Conservation (phyloP, 257 asterid species). For the Fraxinus americana region DNA sequence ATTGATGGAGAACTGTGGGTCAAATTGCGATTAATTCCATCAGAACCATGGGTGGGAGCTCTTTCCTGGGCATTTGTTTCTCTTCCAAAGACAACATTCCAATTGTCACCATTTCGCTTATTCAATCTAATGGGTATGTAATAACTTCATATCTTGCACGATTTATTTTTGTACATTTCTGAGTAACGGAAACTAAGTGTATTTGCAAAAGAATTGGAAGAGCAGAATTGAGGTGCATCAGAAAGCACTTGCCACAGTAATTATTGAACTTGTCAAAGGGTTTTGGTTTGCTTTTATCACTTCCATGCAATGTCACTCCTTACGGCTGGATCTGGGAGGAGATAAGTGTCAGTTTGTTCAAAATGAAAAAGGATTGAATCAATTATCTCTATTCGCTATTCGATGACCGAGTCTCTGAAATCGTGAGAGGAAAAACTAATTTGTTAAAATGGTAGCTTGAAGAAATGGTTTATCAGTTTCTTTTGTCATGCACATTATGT, state of each 20-base stretch:
- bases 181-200: slow-evolving; percentile 14
- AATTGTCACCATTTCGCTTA: slow-evolving; percentile 89
- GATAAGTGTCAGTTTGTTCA: slow-evolving; percentile 5
- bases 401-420: slow-evolving; percentile 4
- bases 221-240: slow-evolving; percentile 12
- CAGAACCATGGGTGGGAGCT: slow-evolving; percentile 99
- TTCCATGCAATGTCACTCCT: slow-evolving; percentile 2
- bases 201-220: slow-evolving; percentile 3
- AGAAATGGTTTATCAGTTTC: not conserved
- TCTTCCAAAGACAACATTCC: slow-evolving; percentile 94
- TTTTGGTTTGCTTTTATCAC: not conserved
- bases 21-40: slow-evolving; percentile 79
- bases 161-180: slow-evolving; percentile 17
- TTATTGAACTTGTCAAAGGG: not conserved
- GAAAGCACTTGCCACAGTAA: slow-evolving; percentile 10
- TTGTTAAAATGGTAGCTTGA: slow-evolving; percentile 4
- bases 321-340: not conserved
- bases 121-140: slow-evolving; percentile 94
- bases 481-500: not conserved
- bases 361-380: slow-evolving; percentile 8
- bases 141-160: slow-evolving; percentile 3
- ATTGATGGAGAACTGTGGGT: slow-evolving; percentile 99
- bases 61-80: slow-evolving; percentile 99
- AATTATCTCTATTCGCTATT: not conserved
- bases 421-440: not conserved